These are phyloP conservation scores for Trichoderma reesei DNA, from an alignment of 495 filamentous ascomycete genomes.

Conservation along the genomic window DNA sequence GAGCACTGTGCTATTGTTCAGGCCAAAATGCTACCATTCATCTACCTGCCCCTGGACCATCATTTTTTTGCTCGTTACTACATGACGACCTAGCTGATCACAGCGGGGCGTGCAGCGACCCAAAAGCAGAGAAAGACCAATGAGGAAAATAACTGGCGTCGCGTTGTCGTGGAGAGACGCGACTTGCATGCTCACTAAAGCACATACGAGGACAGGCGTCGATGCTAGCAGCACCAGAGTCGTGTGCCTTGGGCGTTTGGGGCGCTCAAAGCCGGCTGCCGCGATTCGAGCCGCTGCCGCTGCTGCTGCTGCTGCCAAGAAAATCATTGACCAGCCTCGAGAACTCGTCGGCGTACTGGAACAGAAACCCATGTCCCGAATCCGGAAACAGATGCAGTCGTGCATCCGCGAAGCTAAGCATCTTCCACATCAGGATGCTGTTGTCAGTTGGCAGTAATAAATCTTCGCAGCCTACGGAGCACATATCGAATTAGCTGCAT, in stretches of 20 bases:
- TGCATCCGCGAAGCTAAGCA: slow-evolving; percentile 14
- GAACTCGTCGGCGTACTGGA: slow-evolving; percentile 19
- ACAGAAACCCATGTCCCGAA: slow-evolving; percentile 23
- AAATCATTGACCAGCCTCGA: slow-evolving; percentile 16
- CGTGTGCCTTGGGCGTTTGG: neutral
- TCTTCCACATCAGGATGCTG: slow-evolving; percentile 14
- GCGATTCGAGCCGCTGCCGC: neutral
- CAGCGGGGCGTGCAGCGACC: slow-evolving; percentile 2
- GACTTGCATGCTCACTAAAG: slow-evolving; percentile 3
- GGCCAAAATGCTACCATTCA: neutral
- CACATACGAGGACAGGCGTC: neutral
- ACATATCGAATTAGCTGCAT: neutral
- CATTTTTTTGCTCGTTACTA: neutral
- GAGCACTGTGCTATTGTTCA: neutral
- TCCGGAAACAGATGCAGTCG: slow-evolving; percentile 20
- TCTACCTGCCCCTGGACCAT: neutral
- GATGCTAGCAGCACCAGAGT: neutral
- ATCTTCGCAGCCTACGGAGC: slow-evolving; percentile 16
- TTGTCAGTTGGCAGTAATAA: slow-evolving; percentile 20
- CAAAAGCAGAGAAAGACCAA: slow-evolving; percentile 1
- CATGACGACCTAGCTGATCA: slow-evolving; percentile 3
- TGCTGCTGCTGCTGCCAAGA: slow-evolving; percentile 12
- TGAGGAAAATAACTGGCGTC: slow-evolving; percentile 4
- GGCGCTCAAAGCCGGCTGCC: neutral
- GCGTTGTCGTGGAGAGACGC: slow-evolving; percentile 4